A percentile compares a stretch with the other conserved stretches of the same genome.
Evolutionary conservation across 2,329 filamentous ascomycete species (phyloP).

Genomic region (Madurella fahalii): DNA sequence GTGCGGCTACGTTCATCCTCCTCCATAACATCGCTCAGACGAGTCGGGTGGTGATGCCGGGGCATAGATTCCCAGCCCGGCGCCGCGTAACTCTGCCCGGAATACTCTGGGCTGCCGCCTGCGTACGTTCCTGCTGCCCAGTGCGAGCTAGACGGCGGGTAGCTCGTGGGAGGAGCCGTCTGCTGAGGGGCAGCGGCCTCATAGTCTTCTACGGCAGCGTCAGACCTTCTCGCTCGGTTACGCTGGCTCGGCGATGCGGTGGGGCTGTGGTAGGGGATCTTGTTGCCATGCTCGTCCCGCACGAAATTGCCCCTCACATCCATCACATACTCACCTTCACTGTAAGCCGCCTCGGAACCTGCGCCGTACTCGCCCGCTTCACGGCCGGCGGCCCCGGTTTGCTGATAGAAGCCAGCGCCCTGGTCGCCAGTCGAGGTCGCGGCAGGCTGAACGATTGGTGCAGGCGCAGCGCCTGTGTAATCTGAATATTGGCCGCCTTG

Average conservation of each 20-base stretch:
- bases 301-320: constrained; percentile 59
- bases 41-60: constrained; percentile 80
- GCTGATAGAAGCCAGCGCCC: constrained; percentile 41
- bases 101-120: constrained; percentile 52
- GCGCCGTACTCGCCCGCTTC: constrained; percentile 46
- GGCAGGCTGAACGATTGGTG: constrained; percentile 22
- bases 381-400: constrained; percentile 39
- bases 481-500: constrained; percentile 27
- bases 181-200: constrained; percentile 47
- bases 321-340: constrained; percentile 68
- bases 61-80: constrained; percentile 73
- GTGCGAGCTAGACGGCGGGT: constrained; percentile 38
- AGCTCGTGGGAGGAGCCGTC: constrained; percentile 29
- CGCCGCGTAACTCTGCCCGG: constrained; percentile 61
- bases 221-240: constrained; percentile 42
- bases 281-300: constrained; percentile 57
- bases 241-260: constrained; percentile 34
- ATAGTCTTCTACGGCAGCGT: constrained; percentile 54
- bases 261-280: constrained; percentile 49
- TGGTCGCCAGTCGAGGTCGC: constrained; percentile 36
- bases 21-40: constrained; percentile 82
- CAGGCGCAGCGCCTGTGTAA: constrained; percentile 26
- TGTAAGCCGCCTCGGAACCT: constrained; percentile 59
- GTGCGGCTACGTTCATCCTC: constrained; percentile 77
- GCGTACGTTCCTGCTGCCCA: constrained; percentile 41